These are phyloP conservation scores for Sporopachydermia cereana DNA, from an alignment of 1,139 yeast species.

Conservation along the genomic window DNA sequence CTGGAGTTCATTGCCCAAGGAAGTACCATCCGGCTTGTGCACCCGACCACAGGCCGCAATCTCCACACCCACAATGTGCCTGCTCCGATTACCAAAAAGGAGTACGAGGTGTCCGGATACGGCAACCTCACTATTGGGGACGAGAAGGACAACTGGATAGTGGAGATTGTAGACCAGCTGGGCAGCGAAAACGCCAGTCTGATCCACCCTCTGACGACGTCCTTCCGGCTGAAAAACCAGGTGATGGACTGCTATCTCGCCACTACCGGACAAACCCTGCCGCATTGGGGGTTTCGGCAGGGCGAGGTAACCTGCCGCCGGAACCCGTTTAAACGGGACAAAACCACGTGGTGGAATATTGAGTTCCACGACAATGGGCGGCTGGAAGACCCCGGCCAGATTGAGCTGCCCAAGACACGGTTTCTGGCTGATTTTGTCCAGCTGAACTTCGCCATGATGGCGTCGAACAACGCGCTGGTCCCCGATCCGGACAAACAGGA, in stretches of 20 bases:
- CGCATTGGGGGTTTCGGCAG: constrained; percentile 98
- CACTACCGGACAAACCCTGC: constrained; percentile 68
- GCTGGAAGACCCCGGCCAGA: constrained; percentile 59
- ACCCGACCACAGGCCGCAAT: constrained; percentile 75
- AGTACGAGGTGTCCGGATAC: constrained; percentile 85
- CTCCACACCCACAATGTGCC: constrained; percentile 76
- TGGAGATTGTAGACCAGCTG: constrained; percentile 73
- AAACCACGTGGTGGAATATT: constrained; percentile 97
- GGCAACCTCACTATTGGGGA: constrained; percentile 87
- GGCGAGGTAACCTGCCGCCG: constrained; percentile 87
- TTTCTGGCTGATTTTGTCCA: constrained; percentile 86
- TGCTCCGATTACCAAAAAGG: constrained; percentile 66
- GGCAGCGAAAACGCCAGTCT: constrained; percentile 41
- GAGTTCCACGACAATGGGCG: constrained; percentile 72
- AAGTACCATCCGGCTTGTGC: constrained; percentile 65
- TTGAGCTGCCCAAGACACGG: constrained; percentile 64
- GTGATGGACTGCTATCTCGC: constrained; percentile 75
- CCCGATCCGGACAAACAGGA: constrained; percentile 91
- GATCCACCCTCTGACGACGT: constrained; percentile 79
- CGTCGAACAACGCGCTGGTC: constrained; percentile 89
- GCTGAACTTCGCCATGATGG: constrained; percentile 96
- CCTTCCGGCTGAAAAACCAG: constrained; percentile 64
- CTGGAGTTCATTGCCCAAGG: constrained; percentile 59
- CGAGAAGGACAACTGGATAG: constrained; percentile 83
- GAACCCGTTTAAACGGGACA: constrained; percentile 70